phyloP scores from a whole-genome alignment of 2,329 filamentous ascomycete species.

The Colletotrichum incanum region DNA sequence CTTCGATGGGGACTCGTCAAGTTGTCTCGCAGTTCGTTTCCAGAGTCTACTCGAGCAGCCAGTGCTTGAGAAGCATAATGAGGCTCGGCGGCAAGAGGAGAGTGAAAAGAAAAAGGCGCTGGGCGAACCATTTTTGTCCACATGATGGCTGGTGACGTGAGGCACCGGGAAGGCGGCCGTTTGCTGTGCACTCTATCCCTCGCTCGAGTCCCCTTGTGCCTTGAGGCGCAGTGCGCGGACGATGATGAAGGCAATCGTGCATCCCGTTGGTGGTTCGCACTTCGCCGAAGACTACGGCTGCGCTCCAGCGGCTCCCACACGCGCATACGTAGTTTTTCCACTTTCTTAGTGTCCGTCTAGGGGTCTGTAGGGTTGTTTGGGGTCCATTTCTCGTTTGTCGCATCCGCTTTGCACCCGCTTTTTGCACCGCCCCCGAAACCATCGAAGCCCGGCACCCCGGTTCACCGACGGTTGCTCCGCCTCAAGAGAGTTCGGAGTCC shows the following conservation, averaged over 20 bases:
- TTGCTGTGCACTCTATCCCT: slow-evolving; percentile 13
- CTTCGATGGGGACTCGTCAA: background rate
- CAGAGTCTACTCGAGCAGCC: slow-evolving; percentile 14
- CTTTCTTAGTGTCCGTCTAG: slow-evolving; percentile 6
- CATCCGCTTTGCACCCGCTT: background rate
- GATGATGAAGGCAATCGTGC: slow-evolving; percentile 28
- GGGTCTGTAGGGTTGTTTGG: background rate
- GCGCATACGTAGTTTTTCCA: slow-evolving; percentile 29
- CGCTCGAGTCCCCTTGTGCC: background rate
- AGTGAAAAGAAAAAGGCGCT: slow-evolving; percentile 1
- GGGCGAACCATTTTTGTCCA: slow-evolving; percentile 39
- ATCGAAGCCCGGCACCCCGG: slow-evolving; percentile 21
- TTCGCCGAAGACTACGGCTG: slow-evolving; percentile 7
- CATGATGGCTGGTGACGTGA: slow-evolving; percentile 30
- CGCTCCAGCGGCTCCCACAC: slow-evolving; percentile 12
- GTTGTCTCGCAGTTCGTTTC: background rate
- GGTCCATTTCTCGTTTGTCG: background rate
- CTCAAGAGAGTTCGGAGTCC: slow-evolving; percentile 28
- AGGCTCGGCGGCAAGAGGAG: slow-evolving; percentile 15
- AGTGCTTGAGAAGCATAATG: slow-evolving; percentile 4
- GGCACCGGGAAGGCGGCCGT: slow-evolving; percentile 29
- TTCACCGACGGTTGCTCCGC: slow-evolving; percentile 38
- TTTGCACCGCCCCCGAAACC: slow-evolving; percentile 25
- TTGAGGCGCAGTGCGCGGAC: slow-evolving; percentile 38
- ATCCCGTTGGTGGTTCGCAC: slow-evolving; percentile 29